These are phyloP conservation scores for Parastagonospora avenae DNA, from an alignment of 2,329 filamentous ascomycete genomes.

Conservation along the genomic window DNA sequence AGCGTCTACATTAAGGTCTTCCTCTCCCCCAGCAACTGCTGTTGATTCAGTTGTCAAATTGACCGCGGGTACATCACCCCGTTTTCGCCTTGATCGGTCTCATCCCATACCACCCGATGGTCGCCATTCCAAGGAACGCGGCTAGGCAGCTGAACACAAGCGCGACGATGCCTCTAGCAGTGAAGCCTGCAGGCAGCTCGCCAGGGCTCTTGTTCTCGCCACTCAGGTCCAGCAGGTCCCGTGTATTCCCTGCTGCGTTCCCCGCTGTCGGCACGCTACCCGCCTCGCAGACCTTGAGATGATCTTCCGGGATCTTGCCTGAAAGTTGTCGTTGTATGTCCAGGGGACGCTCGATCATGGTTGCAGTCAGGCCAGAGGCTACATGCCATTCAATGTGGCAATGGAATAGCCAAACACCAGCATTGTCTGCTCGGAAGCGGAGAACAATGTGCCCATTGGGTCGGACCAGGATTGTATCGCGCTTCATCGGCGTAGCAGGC, in stretches of 20 bases:
- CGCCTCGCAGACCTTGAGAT: conserved; percentile 64
- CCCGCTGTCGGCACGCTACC: conserved; percentile 60
- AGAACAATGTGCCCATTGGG: conserved; percentile 62
- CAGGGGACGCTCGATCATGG: conserved; percentile 57
- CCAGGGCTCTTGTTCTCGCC: conserved; percentile 60
- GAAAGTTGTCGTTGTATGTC: conserved; percentile 62
- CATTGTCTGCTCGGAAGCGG: conserved; percentile 60
- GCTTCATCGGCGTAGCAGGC: conserved; percentile 50
- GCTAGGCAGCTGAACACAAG: conserved; percentile 73
- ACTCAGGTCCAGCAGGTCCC: conserved; percentile 61
- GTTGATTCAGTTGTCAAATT: neutral
- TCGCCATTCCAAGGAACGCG: conserved; percentile 70
- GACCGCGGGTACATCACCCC: neutral
- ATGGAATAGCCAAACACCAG: conserved; percentile 42
- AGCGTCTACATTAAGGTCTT: neutral
- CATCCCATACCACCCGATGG: conserved; percentile 71
- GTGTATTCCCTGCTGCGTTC: conserved; percentile 76
- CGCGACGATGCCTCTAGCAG: conserved; percentile 71
- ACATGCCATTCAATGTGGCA: conserved; percentile 49
- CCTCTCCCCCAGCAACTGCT: neutral
- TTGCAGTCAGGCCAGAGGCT: conserved; percentile 56
- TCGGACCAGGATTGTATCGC: conserved; percentile 61
- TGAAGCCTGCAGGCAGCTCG: conserved; percentile 71
- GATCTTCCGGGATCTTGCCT: conserved; percentile 65
- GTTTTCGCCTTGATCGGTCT: conserved; percentile 31